Evolutionary conservation across 2,329 filamentous ascomycete genomes (phyloP), one percentile per base, ranked within the genome.

Genomic region (Apiospora arundinis): DNA sequence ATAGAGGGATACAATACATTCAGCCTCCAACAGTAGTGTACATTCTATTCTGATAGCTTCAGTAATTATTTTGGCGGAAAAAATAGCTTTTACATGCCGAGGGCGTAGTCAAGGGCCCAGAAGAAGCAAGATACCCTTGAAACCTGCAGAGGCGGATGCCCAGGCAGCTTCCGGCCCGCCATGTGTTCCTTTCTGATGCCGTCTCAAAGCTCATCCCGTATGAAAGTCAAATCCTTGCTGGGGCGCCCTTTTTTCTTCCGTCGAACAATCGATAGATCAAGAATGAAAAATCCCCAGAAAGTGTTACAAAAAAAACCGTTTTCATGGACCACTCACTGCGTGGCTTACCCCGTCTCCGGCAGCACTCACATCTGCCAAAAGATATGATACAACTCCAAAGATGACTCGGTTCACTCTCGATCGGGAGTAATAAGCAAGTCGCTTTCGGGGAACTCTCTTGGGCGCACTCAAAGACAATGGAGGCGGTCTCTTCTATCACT

Each of bases 181-280:
- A 40, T 63, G 32, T 63, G 21, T 40, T 52, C 18, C 32, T 63
- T 63, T n/a, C 56, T 32, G 56, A 63, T 63, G 56, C 32, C 32
- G 56, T 63, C 56, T 63, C 56, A 63, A 18, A 63, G 21, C 40
- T 40, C 8, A 37, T 21, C 12, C 32, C 32, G 56, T 40, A n/a
- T 40, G 37, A 63, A 63, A 40, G 18, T 63, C 32, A 63, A 63
- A 63, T 18, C 25, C 32, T 12, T 40, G 32, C 16, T 18, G 32
- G 37, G 28, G 32, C 32, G 32, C 40, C 32, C 56, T 28, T 63
- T n/a, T n/a, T 40, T 12, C 32, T 28, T 40, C 32, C 56, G 28
- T 23, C 3, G 18, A 63, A 40, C 8, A 40, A 23, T 18, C 21
- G 28, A 40, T 63, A 63, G 56, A 40, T 63, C 28, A 63, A 63